phyloP scores from a whole-genome alignment of 139 green algal genomes.

The Diplosphaera chodatii region DNA sequence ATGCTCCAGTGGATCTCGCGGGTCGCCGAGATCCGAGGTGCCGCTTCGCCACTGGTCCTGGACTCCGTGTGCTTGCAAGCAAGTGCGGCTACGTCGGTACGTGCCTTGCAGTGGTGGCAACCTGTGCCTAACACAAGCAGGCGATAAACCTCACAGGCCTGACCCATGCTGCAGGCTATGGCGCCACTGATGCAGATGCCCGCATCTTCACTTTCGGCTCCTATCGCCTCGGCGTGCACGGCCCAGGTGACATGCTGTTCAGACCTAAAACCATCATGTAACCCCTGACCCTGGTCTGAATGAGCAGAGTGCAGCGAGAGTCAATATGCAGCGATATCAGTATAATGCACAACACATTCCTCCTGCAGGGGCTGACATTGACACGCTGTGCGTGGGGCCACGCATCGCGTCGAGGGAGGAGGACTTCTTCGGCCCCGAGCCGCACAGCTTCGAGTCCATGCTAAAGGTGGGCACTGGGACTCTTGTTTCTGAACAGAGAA shows the following conservation, averaged over 20 bases:
- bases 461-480: conserved; percentile 54
- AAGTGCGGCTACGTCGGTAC: no score
- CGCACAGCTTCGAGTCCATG: conserved; percentile 55
- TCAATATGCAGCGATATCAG: background rate
- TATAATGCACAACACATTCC: background rate
- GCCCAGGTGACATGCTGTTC: conserved; percentile 50
- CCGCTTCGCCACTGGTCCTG: background rate
- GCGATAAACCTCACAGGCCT: background rate
- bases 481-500: no score
- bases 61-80: background rate
- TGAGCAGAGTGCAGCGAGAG: no score
- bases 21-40: conserved; percentile 22
- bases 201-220: conserved; percentile 93
- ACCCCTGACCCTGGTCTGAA: no score
- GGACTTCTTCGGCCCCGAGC: conserved; percentile 86
- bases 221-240: conserved; percentile 90
- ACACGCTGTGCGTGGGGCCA: conserved; percentile 90
- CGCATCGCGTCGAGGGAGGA: conserved; percentile 59
- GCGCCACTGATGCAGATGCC: conserved; percentile 60
- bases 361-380: conserved; percentile 85
- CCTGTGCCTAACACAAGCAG: no score
- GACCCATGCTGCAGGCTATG: background rate
- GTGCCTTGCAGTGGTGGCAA: no score
- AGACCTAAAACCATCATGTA: background rate
- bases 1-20: conserved; percentile 41